Conservation (phyloP, 305 asterid species). For the Rubia peregrina region DNA sequence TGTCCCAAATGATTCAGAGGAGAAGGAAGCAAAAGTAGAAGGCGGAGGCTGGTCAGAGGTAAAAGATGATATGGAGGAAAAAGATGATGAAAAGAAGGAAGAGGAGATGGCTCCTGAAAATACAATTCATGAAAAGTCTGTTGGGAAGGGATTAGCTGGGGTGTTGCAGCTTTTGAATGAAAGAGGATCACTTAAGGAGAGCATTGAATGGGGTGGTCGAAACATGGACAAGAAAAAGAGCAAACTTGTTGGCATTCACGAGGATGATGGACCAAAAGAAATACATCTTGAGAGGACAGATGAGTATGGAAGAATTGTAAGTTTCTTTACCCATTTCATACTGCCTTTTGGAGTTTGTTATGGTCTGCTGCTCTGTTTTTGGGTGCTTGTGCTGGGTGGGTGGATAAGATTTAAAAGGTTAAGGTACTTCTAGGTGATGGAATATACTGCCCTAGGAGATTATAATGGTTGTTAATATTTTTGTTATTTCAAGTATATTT, state of each 20-base stretch:
- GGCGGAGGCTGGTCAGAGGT: constrained; percentile 57
- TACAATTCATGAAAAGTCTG: constrained; percentile 72
- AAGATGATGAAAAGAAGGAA: constrained; percentile 42
- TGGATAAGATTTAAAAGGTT: not conserved
- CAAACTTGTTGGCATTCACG: constrained; percentile 79
- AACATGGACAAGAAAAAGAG: constrained; percentile 97
- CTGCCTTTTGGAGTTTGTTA: not conserved
- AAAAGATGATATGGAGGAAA: constrained; percentile 45
- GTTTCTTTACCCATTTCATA: constrained; percentile 19
- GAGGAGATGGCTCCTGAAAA: constrained; percentile 57
- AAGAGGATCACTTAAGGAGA: constrained; percentile 84
- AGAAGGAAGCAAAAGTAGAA: constrained; percentile 36
- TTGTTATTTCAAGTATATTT: not conserved
- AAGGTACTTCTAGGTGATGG: not conserved
- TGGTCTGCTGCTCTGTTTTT: not conserved
- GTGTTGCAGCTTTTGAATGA: constrained; percentile 75
- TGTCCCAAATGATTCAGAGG: constrained; percentile 44
- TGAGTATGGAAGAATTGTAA: constrained; percentile 89
- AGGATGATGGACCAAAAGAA: constrained; percentile 59
- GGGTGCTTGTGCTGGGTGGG: not conserved
- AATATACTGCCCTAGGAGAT: not conserved
- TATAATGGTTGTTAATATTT: not conserved
- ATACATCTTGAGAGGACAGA: constrained; percentile 87
- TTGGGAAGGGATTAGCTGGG: constrained; percentile 85
- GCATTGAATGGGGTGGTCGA: constrained; percentile 95